Evolutionary conservation across 768 basidiomycete genomes (phyloP), one percentile per base, ranked within the genome.

Genomic region (Ramaria sp.): DNA sequence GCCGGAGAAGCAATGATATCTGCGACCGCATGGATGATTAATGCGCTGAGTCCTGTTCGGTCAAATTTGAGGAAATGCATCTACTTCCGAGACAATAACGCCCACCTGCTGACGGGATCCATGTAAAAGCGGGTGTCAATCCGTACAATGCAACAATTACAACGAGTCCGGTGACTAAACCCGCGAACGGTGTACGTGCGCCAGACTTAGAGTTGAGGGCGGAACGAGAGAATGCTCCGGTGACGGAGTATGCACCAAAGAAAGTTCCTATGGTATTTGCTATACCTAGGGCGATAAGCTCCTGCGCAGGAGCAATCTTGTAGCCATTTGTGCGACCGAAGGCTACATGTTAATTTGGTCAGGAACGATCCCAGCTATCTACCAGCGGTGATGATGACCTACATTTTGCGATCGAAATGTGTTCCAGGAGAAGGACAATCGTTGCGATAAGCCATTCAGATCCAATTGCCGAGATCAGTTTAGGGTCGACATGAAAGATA

Each of bases 241-340:
- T 99, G 0, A 95, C 91, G 7, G 96, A 93, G 69, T 96, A 98
- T 0, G 93, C 95, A 52, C 71, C 79, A 69, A 99, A 97, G 63
- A 88, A 74, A 17, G 90, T 86, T 3, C 95, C 95, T 60, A 96
- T 66, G 1, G 89, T 89, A 69, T 95, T 95, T n/a, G 92, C 88
- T 19, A 98, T 91, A n/a, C 95, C 95, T 62, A 99, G 97, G 43
- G 95, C 93, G 62, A 97, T 88, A 49, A 97, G 78, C 68, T 96
- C 94, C 69, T 96, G 93, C 70, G 91, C 91, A 2, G 93, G 90
- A 59, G 90, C 81, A 62, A 91, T 90, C 68, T 89, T 95, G 76
- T 99, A 99, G 22, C 84, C 84, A 67, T 98, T 98, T 62, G 97
- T 67, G 61, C 96, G 86, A 53, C 93, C 95, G 69, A 97, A 97